Evolutionary conservation across 1,284 basidiomycete species (phyloP).

Genomic region (Limonomyces culmigenus): DNA sequence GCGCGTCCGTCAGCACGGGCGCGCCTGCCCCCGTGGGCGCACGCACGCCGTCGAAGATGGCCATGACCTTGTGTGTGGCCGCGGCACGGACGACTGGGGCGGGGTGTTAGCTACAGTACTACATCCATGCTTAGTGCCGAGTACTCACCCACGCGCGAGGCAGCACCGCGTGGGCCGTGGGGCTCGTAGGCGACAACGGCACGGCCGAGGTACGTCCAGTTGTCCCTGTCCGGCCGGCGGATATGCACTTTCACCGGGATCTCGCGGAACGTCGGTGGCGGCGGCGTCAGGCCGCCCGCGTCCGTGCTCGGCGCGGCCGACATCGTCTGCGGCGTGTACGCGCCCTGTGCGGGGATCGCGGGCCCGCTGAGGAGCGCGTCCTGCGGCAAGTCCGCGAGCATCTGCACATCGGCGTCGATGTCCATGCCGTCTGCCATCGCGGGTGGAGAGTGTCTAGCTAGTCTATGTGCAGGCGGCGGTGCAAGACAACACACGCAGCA

Average conservation of each 20-base stretch:
- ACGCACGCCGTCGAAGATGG: conserved; percentile 52
- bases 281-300: too few relatives aligned
- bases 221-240: conserved; percentile 54
- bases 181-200: conserved; percentile 58
- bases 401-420: too few relatives aligned
- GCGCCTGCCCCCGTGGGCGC: conserved; percentile 1
- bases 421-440: background rate
- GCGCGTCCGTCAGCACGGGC: conserved; percentile 2
- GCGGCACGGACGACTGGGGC: conserved; percentile 45
- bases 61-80: conserved; percentile 46
- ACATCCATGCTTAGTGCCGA: background rate
- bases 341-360: too few relatives aligned
- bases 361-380: too few relatives aligned
- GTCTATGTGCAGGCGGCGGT: too few relatives aligned
- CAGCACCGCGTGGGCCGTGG: conserved; percentile 46
- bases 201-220: conserved; percentile 67
- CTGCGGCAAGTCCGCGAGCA: too few relatives aligned
- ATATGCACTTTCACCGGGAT: conserved; percentile 74
- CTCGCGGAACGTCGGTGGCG: conserved; percentile 35
- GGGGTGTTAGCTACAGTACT: background rate
- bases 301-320: too few relatives aligned
- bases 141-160: conserved; percentile 58
- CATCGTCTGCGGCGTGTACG: too few relatives aligned
- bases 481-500: too few relatives aligned
- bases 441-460: background rate